These are phyloP conservation scores for Barnettozyma siamensis DNA, from an alignment of 805 yeast genomes.

Conservation along the genomic window DNA sequence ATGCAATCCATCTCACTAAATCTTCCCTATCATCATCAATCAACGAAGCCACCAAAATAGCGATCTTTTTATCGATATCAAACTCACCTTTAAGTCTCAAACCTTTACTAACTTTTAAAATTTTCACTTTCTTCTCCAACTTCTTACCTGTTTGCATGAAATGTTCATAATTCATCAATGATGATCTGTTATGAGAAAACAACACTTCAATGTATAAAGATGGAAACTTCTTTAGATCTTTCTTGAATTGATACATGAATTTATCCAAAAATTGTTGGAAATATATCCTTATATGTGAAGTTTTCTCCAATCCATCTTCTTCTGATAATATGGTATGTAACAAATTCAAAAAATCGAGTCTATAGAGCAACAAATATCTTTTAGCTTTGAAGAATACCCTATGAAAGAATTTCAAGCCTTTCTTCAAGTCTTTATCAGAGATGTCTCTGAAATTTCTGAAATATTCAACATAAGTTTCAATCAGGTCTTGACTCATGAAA, in stretches of 20 bases:
- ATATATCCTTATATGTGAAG: constrained; percentile 46
- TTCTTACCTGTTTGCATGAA: constrained; percentile 59
- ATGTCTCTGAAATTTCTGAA: constrained; percentile 60
- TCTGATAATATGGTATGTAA: constrained; percentile 47
- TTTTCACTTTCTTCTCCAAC: constrained; percentile 3
- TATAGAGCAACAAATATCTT: constrained; percentile 48
- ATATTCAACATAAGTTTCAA: constrained; percentile 60
- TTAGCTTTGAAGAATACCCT: constrained; percentile 61
- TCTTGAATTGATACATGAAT: constrained; percentile 54
- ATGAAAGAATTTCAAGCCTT: constrained; percentile 65
- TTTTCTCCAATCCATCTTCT: constrained; percentile 41
- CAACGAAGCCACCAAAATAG: constrained; percentile 45
- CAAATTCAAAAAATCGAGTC: constrained; percentile 68
- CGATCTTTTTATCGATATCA: constrained; percentile 42
- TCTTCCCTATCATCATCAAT: constrained; percentile 38
- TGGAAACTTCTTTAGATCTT: constrained; percentile 44
- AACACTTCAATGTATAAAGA: constrained; percentile 57
- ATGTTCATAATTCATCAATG: constrained; percentile 37
- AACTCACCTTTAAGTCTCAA: constrained; percentile 14
- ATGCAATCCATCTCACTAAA: constrained; percentile 39
- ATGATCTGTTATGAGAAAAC: constrained; percentile 37
- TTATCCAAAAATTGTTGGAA: constrained; percentile 60
- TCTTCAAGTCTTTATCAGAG: constrained; percentile 51
- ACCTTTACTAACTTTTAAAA: background rate
- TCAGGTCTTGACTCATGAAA: constrained; percentile 52